Evolutionary conservation across 2,329 filamentous ascomycete species (phyloP).

Genomic region (Bipolaris gigantea): DNA sequence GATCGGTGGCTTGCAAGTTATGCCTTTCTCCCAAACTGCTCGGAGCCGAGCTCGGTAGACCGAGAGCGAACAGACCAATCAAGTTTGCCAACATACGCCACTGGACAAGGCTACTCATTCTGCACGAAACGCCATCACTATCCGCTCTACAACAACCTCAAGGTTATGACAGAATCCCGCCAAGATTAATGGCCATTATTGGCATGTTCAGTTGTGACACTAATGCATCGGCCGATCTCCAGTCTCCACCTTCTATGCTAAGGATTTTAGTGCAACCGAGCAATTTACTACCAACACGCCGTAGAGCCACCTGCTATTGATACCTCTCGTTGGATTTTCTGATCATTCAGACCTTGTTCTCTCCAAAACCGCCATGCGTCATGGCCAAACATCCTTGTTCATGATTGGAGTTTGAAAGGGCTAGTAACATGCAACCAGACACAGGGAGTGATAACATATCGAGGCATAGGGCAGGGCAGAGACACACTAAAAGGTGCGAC

Average conservation of each 20-base stretch:
- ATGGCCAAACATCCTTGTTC: background rate
- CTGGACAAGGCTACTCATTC: background rate
- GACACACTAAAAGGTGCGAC: background rate
- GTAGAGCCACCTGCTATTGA: background rate
- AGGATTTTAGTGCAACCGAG: background rate
- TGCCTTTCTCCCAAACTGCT: background rate
- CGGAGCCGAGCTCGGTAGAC: background rate
- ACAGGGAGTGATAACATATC: background rate
- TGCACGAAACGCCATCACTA: background rate
- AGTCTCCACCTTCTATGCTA: background rate
- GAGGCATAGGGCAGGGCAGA: background rate
- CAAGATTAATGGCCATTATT: background rate
- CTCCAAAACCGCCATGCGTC: background rate
- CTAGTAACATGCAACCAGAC: background rate
- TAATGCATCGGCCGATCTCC: background rate
- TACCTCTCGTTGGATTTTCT: background rate
- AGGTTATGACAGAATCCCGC: background rate
- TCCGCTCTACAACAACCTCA: background rate
- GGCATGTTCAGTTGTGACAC: background rate
- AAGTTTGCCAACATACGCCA: background rate
- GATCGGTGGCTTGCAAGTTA: background rate
- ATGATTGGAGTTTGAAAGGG: background rate
- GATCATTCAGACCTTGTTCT: background rate
- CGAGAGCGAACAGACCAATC: background rate
- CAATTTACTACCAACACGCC: background rate